Evolutionary conservation across 345 rosid genomes (phyloP).

Genomic region (Murraya koenigii): DNA sequence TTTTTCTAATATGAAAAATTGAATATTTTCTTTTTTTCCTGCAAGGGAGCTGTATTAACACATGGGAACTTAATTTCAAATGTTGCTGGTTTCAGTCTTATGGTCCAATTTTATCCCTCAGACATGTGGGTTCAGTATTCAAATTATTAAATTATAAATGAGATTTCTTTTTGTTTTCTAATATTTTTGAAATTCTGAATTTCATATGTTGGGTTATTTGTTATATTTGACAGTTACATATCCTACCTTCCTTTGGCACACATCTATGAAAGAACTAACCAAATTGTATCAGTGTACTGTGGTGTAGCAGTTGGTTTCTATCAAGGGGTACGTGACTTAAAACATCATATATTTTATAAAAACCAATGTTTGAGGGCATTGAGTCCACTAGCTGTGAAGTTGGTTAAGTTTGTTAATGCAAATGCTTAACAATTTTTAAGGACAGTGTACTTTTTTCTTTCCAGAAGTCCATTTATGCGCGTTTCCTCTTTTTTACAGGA

Average conservation of each 20-base stretch:
- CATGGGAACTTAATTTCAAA: constrained; percentile 85
- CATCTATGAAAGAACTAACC: constrained; percentile 81
- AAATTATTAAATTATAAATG: constrained; percentile 2
- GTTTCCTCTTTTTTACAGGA: constrained; percentile 49
- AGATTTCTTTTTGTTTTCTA: neutral
- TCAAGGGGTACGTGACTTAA: constrained; percentile 71
- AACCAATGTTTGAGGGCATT: neutral
- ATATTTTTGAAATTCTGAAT: neutral
- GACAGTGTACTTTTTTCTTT: neutral
- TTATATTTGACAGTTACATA: constrained; percentile 51
- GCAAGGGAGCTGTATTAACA: constrained; percentile 74
- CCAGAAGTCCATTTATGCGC: constrained; percentile 1
- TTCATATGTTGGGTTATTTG: constrained; percentile 7
- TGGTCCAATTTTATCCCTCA: constrained; percentile 40
- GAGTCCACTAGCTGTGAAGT: neutral
- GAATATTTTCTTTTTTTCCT: constrained; percentile 14
- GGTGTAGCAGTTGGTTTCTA: constrained; percentile 83
- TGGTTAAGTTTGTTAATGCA: neutral
- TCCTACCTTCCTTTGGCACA: constrained; percentile 97
- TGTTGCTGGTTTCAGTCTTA: constrained; percentile 57
- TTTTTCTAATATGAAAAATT: neutral
- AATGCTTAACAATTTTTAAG: neutral
- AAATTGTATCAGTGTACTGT: constrained; percentile 50
- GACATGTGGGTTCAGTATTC: constrained; percentile 63
- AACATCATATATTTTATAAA: neutral